Conservation (phyloP, 805 yeast genomes). For the Yamadazyma olivae region DNA sequence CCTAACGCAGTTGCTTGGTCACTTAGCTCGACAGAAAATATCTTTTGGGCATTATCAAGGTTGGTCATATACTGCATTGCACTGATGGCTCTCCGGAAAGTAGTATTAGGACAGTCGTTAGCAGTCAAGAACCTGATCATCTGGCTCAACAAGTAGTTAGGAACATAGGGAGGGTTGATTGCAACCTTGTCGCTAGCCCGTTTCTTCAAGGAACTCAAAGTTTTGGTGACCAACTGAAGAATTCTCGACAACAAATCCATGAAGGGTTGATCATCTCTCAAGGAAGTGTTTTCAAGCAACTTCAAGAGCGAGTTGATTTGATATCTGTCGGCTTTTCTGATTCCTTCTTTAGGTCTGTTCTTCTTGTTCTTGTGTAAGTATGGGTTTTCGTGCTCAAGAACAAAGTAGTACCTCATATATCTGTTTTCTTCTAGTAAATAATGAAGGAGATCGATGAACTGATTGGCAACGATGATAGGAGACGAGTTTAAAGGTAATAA, state of each 20-base stretch:
- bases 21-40: slow-evolving; percentile 67
- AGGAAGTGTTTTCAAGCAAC: slow-evolving; percentile 59
- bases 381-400: slow-evolving; percentile 68
- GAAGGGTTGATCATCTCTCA: slow-evolving; percentile 68
- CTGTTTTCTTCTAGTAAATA: slow-evolving; percentile 64
- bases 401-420: slow-evolving; percentile 68
- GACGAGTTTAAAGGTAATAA: slow-evolving; percentile 59
- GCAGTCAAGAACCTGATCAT: slow-evolving; percentile 68
- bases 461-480: slow-evolving; percentile 70
- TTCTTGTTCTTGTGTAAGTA: slow-evolving; percentile 30
- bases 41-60: slow-evolving; percentile 56
- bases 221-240: slow-evolving; percentile 73
- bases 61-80: slow-evolving; percentile 74
- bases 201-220: slow-evolving; percentile 54
- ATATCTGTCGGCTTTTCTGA: slow-evolving; percentile 39
- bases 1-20: slow-evolving; percentile 62
- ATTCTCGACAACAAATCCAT: slow-evolving; percentile 76
- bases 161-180: slow-evolving; percentile 58
- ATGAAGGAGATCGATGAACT: slow-evolving; percentile 71
- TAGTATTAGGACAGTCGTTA: slow-evolving; percentile 80
- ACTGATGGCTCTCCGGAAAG: slow-evolving; percentile 79
- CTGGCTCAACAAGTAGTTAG: slow-evolving; percentile 56
- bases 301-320: slow-evolving; percentile 71
- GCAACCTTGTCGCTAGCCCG: slow-evolving; percentile 20
- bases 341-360: slow-evolving; percentile 27